These are phyloP conservation scores for Echinochloa phyllopogon DNA, from an alignment of 176 grass and related monocot genomes.

Conservation along the genomic window DNA sequence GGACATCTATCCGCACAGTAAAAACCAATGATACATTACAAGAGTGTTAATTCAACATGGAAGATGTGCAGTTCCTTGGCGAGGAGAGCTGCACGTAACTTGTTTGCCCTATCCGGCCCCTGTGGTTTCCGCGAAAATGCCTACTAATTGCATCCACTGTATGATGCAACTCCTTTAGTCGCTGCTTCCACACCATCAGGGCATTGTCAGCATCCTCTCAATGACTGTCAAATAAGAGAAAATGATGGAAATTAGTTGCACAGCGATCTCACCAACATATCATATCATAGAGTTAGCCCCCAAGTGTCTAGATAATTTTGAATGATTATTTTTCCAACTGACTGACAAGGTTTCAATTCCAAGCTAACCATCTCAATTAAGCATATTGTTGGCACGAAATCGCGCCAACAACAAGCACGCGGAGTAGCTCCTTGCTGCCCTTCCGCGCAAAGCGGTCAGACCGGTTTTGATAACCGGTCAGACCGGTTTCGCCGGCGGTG, in stretches of 20 bases:
- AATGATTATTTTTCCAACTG: not conserved
- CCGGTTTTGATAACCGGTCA: too few species aligned
- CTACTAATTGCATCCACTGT: slow-evolving; percentile 38
- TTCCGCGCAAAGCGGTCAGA: too few species aligned
- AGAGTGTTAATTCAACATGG: slow-evolving; percentile 56
- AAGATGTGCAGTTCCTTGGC: slow-evolving; percentile 53
- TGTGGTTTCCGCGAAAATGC: slow-evolving; percentile 26
- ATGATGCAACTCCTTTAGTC: slow-evolving; percentile 6
- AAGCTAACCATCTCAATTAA: not conserved
- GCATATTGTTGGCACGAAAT: too few species aligned
- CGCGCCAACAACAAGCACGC: too few species aligned
- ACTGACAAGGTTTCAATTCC: not conserved
- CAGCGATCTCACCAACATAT: not conserved
- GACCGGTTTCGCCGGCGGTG: too few species aligned
- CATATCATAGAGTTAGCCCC: slow-evolving; percentile 12
- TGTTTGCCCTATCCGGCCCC: slow-evolving; percentile 32
- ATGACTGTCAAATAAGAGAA: slow-evolving; percentile 36
- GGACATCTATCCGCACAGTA: slow-evolving; percentile 57
- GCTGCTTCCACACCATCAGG: slow-evolving; percentile 35
- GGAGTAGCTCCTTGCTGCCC: too few species aligned
- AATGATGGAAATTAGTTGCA: slow-evolving; percentile 9
- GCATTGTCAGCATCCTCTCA: slow-evolving; percentile 59
- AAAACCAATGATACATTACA: slow-evolving; percentile 60
- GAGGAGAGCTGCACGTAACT: slow-evolving; percentile 48
- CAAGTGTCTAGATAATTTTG: not conserved